Evolutionary conservation across 306 rosid genomes (phyloP).

Genomic region (Dalbergia oliveri): DNA sequence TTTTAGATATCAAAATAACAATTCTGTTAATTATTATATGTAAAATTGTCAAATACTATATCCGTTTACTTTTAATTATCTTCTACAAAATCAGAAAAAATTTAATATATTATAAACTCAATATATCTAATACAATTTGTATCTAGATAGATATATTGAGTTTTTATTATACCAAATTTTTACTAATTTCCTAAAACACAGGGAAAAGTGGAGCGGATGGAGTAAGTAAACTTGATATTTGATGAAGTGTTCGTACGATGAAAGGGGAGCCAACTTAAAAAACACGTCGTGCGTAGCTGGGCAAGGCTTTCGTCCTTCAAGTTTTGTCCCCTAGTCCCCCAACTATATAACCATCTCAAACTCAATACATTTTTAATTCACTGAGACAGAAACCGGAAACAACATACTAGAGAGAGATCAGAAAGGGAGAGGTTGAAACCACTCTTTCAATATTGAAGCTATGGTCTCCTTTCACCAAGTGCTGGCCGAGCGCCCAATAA

Average conservation of each 20-base stretch:
- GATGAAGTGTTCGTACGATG: not conserved
- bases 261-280: constrained; percentile 53
- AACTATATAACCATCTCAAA: constrained; percentile 70
- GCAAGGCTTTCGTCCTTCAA: constrained; percentile 52
- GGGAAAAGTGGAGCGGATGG: too few species aligned
- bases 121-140: too few species aligned
- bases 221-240: too few species aligned
- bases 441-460: not conserved
- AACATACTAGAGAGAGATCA: not conserved
- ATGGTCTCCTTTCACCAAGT: constrained; percentile 75
- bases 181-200: too few species aligned
- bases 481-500: constrained; percentile 52
- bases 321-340: constrained; percentile 3
- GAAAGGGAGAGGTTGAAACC: not conserved
- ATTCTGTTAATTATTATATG: too few species aligned
- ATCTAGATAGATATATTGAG: too few species aligned
- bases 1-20: too few species aligned
- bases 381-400: not conserved
- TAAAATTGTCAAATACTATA: too few species aligned
- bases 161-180: too few species aligned
- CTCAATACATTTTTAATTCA: constrained; percentile 46
- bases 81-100: too few species aligned
- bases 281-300: constrained; percentile 66
- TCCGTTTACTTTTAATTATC: too few species aligned
- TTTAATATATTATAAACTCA: too few species aligned